phyloP scores from a whole-genome alignment of 768 basidiomycete species.

The Boletus subparvulus region DNA sequence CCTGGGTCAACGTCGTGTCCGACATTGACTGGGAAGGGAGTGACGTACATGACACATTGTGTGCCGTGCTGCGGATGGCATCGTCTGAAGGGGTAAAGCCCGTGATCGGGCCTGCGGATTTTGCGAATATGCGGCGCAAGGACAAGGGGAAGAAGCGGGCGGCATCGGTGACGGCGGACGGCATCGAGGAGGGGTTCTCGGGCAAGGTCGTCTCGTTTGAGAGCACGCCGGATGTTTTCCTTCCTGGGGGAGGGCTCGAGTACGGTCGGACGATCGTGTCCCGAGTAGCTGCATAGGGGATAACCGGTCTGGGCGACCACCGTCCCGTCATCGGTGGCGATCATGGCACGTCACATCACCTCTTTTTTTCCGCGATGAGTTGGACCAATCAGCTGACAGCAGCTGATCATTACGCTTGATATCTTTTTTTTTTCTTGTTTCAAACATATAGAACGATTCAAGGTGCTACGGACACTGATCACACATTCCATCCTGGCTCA shows the following conservation, averaged over 20 bases:
- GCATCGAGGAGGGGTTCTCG: slow-evolving; percentile 15
- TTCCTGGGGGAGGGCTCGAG: slow-evolving; percentile 28
- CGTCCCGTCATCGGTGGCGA: background rate
- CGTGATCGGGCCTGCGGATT: slow-evolving; percentile 21
- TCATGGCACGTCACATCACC: background rate
- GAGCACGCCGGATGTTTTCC: slow-evolving; percentile 33
- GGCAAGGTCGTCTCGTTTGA: slow-evolving; percentile 38
- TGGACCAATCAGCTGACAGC: background rate
- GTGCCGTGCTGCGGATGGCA: slow-evolving; percentile 39
- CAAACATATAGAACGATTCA: background rate
- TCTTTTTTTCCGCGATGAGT: background rate
- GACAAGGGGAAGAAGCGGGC: slow-evolving; percentile 32
- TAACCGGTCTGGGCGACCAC: background rate
- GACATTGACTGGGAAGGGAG: slow-evolving; percentile 85
- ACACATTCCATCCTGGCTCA: slow-evolving; percentile 10
- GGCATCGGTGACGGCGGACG: slow-evolving; percentile 7
- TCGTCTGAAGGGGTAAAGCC: slow-evolving; percentile 35
- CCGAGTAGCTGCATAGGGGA: slow-evolving; percentile 29
- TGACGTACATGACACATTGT: slow-evolving; percentile 58
- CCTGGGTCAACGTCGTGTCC: slow-evolving; percentile 78
- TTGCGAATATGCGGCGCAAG: slow-evolving; percentile 10
- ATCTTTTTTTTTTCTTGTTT: background rate
- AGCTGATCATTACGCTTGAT: background rate
- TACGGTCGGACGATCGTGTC: slow-evolving; percentile 38
- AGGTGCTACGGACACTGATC: slow-evolving; percentile 12